Conservation (phyloP, 257 asterid genomes). For the Lavandula angustifolia region DNA sequence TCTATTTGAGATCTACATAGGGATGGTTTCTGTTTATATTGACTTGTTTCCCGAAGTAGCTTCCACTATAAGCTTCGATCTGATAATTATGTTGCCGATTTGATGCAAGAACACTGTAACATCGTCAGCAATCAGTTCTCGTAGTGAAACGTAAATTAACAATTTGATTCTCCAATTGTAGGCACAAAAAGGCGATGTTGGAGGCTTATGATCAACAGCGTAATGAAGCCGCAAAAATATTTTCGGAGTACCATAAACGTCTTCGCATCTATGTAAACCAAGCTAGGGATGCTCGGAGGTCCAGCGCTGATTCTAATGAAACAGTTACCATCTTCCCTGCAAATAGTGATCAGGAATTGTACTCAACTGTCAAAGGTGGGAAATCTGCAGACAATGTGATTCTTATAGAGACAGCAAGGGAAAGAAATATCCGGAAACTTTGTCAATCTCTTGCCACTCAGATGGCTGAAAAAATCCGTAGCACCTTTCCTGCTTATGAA, state of each 20-base stretch:
- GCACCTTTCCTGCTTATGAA: constrained; percentile 91
- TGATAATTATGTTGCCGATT: constrained; percentile 19
- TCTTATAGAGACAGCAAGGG: constrained; percentile 83
- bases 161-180: constrained; percentile 37
- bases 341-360: constrained; percentile 47
- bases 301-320: constrained; percentile 58
- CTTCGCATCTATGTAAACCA: constrained; percentile 70
- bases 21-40: constrained; percentile 13
- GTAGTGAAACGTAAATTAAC: constrained; percentile 28
- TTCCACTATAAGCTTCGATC: constrained; percentile 18
- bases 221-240: constrained; percentile 96
- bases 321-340: constrained; percentile 74
- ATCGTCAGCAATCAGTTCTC: constrained; percentile 18
- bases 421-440: constrained; percentile 81
- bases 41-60: constrained; percentile 7
- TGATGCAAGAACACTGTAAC: constrained; percentile 16
- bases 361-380: constrained; percentile 55
- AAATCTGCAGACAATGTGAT: constrained; percentile 73
- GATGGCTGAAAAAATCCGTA: constrained; percentile 72
- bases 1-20: neutral
- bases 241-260: constrained; percentile 93
- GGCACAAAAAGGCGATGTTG: constrained; percentile 95
- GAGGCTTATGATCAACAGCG: constrained; percentile 96
- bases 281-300: constrained; percentile 81
- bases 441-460: constrained; percentile 79